These are phyloP conservation scores for Myrica gale DNA, from an alignment of 306 rosid genomes.

Conservation along the genomic window DNA sequence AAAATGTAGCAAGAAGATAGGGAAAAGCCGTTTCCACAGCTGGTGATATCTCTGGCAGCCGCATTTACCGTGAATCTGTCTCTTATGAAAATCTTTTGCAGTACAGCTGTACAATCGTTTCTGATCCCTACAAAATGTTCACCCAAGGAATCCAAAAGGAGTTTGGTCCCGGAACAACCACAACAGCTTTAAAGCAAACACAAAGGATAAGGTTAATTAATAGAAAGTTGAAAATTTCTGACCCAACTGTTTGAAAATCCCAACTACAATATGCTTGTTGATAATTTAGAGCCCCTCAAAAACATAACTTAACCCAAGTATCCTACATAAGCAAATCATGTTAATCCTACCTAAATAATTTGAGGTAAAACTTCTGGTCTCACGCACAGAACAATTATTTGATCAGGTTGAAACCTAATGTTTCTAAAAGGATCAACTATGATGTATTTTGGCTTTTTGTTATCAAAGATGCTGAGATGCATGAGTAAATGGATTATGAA, in stretches of 20 bases:
- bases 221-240: neutral
- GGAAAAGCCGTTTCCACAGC: constrained; percentile 28
- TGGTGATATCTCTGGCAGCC: constrained; percentile 27
- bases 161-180: neutral
- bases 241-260: constrained; percentile 7
- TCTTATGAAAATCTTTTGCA: constrained; percentile 1
- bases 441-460: too few species aligned
- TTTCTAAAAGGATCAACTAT: too few species aligned
- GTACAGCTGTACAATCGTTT: constrained; percentile 23
- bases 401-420: too few species aligned
- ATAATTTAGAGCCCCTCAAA: neutral
- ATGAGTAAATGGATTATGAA: too few species aligned
- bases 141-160: neutral
- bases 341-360: too few species aligned
- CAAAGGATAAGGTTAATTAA: constrained; percentile 20
- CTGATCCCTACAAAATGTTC: constrained; percentile 21
- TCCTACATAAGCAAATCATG: too few species aligned
- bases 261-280: neutral
- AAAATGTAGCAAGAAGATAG: neutral
- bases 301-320: too few species aligned
- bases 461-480: too few species aligned
- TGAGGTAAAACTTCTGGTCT: too few species aligned
- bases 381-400: too few species aligned
- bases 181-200: constrained; percentile 6
- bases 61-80: constrained; percentile 24